Conservation (phyloP, 306 rosid genomes). For the Cercis canadensis region DNA sequence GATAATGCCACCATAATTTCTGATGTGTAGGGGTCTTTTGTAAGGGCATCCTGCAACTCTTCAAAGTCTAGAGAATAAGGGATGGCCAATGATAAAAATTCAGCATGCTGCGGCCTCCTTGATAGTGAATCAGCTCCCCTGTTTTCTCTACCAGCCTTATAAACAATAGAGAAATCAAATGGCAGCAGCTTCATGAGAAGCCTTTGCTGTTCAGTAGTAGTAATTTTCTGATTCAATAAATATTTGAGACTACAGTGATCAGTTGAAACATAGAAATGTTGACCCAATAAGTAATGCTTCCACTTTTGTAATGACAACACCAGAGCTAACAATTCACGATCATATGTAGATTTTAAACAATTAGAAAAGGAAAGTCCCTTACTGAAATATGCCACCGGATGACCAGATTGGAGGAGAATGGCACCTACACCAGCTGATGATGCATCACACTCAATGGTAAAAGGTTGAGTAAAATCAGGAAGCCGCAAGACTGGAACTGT, state of each 20-base stretch:
- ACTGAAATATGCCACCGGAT: not conserved
- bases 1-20: no score
- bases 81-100: not conserved
- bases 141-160: not conserved
- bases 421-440: fast-evolving
- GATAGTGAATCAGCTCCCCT: not conserved
- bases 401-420: not conserved
- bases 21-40: not conserved
- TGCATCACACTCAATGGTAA: not conserved
- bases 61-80: not conserved
- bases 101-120: not conserved
- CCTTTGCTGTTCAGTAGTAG: not conserved
- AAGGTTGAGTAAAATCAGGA: no score
- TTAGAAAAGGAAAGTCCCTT: not conserved
- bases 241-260: not conserved
- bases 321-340: not conserved
- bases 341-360: not conserved
- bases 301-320: not conserved
- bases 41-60: not conserved
- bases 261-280: not conserved
- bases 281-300: conserved; percentile 6
- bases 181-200: not conserved
- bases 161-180: not conserved
- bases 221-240: not conserved
- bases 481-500: no score